Conservation (phyloP, 768 basidiomycete species). For the Kwoniella pini region DNA sequence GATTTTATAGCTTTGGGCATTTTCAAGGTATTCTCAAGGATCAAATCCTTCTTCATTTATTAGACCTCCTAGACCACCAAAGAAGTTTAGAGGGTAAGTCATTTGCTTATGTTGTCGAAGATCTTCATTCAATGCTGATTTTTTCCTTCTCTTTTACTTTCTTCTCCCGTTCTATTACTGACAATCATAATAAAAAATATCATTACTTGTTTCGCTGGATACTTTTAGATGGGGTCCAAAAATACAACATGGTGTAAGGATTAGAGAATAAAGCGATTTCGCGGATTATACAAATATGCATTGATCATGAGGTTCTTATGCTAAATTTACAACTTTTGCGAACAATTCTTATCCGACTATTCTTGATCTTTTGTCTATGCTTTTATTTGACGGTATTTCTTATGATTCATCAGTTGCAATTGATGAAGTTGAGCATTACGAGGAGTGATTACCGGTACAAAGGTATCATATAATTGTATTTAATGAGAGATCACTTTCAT, state of each 20-base stretch:
- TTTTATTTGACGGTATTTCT: too few relatives aligned
- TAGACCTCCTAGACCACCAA: constrained; percentile 32
- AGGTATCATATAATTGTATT: too few relatives aligned
- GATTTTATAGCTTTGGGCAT: constrained; percentile 39
- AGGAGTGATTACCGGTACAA: too few relatives aligned
- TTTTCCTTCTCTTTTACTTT: constrained; percentile 5
- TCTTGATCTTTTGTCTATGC: too few relatives aligned
- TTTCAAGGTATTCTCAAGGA: constrained; percentile 42
- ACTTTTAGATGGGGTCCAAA: constrained; percentile 51
- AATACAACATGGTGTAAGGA: constrained; percentile 44
- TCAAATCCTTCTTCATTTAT: constrained; percentile 28
- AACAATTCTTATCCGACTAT: too few relatives aligned
- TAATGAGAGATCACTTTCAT: too few relatives aligned
- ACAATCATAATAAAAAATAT: not conserved
- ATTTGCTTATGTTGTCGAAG: not conserved
- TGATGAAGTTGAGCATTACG: too few relatives aligned
- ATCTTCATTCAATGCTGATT: not conserved
- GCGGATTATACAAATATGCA: constrained; percentile 10
- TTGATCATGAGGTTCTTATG: too few relatives aligned
- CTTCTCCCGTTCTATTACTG: not conserved
- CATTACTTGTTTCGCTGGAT: too few relatives aligned
- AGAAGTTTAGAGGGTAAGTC: constrained; percentile 48
- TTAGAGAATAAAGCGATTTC: constrained; percentile 11
- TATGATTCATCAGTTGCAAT: too few relatives aligned
- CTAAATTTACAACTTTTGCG: too few relatives aligned